These are phyloP conservation scores for Monilinia aucupariae DNA, from an alignment of 2,329 filamentous ascomycete species.

Conservation along the genomic window DNA sequence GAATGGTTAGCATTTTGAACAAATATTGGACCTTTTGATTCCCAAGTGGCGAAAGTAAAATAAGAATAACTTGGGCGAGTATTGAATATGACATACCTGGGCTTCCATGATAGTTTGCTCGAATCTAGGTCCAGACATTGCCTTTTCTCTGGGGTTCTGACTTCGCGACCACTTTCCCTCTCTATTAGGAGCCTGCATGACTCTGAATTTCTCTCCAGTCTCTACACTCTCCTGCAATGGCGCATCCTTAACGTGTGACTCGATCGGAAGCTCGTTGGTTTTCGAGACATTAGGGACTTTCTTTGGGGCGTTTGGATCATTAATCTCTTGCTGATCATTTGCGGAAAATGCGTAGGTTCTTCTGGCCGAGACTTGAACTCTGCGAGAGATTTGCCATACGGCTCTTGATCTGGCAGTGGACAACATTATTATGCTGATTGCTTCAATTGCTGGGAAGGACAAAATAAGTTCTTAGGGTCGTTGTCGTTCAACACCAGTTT, in stretches of 20 bases:
- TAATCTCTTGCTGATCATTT: slow-evolving; percentile 44
- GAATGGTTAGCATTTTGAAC: slow-evolving; percentile 32
- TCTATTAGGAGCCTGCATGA: slow-evolving; percentile 78
- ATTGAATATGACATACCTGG: slow-evolving; percentile 60
- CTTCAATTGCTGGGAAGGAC: slow-evolving; percentile 26
- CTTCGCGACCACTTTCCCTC: slow-evolving; percentile 74
- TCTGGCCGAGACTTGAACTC: slow-evolving; percentile 29
- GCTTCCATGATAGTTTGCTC: slow-evolving; percentile 92
- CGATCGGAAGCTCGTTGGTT: slow-evolving; percentile 52
- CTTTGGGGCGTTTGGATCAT: slow-evolving; percentile 42
- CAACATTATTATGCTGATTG: slow-evolving; percentile 40
- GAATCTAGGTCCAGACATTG: slow-evolving; percentile 91
- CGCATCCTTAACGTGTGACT: slow-evolving; percentile 46
- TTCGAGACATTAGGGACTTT: slow-evolving; percentile 51
- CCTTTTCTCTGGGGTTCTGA: slow-evolving; percentile 73
- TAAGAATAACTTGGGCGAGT: neutral
- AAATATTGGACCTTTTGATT: too few species aligned
- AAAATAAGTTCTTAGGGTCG: slow-evolving; percentile 2
- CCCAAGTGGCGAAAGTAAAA: neutral
- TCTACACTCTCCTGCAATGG: slow-evolving; percentile 51
- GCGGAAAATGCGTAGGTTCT: slow-evolving; percentile 38
- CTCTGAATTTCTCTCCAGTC: slow-evolving; percentile 34
- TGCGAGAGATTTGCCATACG: slow-evolving; percentile 38
- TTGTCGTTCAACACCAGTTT: slow-evolving; percentile 6
- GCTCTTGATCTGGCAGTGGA: slow-evolving; percentile 39